phyloP scores from a whole-genome alignment of 805 yeast genomes.

The Sugiyamaella lignohabitans region DNA sequence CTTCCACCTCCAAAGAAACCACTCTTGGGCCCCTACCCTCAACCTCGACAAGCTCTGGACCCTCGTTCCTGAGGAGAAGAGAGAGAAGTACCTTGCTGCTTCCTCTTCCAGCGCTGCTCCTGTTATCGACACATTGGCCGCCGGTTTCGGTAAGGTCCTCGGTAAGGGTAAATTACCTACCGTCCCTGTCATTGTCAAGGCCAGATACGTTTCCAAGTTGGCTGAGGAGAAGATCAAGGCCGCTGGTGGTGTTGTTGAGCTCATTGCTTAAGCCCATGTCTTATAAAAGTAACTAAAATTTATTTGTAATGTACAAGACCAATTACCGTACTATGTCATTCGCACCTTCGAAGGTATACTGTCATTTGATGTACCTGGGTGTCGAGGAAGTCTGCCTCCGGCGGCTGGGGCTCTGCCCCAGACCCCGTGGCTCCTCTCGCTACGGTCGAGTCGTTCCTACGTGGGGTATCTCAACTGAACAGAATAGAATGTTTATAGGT shows the following conservation, averaged over 20 bases:
- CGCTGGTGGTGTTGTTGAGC: slow-evolving; percentile 99
- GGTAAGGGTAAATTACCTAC: slow-evolving; percentile 98
- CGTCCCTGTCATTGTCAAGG: slow-evolving; percentile 98
- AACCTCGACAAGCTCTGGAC: slow-evolving; percentile 99
- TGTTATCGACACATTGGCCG: slow-evolving; percentile 98
- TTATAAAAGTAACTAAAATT: slow-evolving; percentile 2
- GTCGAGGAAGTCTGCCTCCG: not conserved
- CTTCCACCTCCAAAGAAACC: slow-evolving; percentile 93
- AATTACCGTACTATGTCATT: too few relatives aligned
- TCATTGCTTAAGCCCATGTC: slow-evolving; percentile 68
- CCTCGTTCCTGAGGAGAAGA: slow-evolving; percentile 86
- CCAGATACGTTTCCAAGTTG: slow-evolving; percentile 97
- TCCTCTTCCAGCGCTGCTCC: slow-evolving; percentile 90
- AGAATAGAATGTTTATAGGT: too few relatives aligned
- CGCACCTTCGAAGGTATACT: not conserved
- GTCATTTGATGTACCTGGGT: not conserved
- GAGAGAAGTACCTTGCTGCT: slow-evolving; percentile 84
- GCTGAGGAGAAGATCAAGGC: slow-evolving; percentile 99
- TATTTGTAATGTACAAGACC: slow-evolving; percentile 7
- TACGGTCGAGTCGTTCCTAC: too few relatives aligned
- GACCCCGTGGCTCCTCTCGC: not conserved
- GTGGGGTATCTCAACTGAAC: too few relatives aligned
- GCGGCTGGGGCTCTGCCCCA: not conserved
- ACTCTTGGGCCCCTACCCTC: slow-evolving; percentile 96
- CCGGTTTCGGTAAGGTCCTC: slow-evolving; percentile 99